These are phyloP conservation scores for Clarireedia hainanense DNA, from an alignment of 2,329 filamentous ascomycete species.

Conservation along the genomic window DNA sequence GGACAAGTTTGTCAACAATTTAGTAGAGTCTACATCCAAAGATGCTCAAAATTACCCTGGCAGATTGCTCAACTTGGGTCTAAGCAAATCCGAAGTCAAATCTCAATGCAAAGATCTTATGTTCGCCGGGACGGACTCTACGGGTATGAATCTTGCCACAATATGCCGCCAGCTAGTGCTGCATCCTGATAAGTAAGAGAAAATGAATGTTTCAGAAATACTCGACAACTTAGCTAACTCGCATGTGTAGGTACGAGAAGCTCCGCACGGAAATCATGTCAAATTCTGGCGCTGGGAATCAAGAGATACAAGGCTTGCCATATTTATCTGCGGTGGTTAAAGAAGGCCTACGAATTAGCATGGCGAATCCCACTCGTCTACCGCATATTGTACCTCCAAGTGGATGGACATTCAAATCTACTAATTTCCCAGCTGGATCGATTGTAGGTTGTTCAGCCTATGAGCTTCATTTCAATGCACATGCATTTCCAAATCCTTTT, in stretches of 20 bases:
- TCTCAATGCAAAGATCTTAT: constrained; percentile 46
- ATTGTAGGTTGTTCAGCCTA: constrained; percentile 38
- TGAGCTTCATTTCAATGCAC: constrained; percentile 38
- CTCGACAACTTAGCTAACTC: background rate
- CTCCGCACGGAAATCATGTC: constrained; percentile 30
- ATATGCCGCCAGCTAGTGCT: constrained; percentile 39
- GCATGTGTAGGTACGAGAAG: constrained; percentile 24
- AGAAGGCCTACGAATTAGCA: constrained; percentile 41
- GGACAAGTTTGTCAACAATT: constrained; percentile 34
- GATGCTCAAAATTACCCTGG: constrained; percentile 39
- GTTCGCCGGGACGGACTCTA: constrained; percentile 47
- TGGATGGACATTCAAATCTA: constrained; percentile 20
- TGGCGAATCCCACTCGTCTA: constrained; percentile 44
- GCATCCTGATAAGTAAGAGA: constrained; percentile 33
- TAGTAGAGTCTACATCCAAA: constrained; percentile 29
- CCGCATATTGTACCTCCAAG: constrained; percentile 37
- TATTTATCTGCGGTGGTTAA: constrained; percentile 42
- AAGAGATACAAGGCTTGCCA: constrained; percentile 30
- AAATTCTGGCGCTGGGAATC: constrained; percentile 20
- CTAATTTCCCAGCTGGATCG: constrained; percentile 36
- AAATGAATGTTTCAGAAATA: background rate
- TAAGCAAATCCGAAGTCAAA: constrained; percentile 37
- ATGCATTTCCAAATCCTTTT: constrained; percentile 35
- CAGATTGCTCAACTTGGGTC: constrained; percentile 37
- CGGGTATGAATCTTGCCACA: constrained; percentile 42